Evolutionary conservation across 805 yeast genomes (phyloP).

Genomic region (Candida chilensis): DNA sequence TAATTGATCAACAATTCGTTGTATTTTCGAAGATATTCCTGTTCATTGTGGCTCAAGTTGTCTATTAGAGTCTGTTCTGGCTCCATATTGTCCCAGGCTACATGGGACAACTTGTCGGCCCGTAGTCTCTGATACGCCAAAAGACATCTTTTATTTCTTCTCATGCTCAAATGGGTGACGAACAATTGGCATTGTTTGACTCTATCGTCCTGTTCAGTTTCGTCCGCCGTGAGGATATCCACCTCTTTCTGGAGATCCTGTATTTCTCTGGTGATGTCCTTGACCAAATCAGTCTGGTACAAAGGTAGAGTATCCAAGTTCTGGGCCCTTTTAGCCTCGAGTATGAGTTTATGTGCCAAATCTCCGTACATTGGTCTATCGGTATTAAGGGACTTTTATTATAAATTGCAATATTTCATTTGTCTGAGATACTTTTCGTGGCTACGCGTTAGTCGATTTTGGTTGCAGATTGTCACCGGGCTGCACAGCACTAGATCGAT

Average conservation of each 20-base stretch:
- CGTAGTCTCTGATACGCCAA: constrained; percentile 75
- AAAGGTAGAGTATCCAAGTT: constrained; percentile 57
- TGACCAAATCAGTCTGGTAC: constrained; percentile 65
- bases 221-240: constrained; percentile 30
- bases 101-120: constrained; percentile 53
- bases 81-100: constrained; percentile 66
- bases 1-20: constrained; percentile 63
- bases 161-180: constrained; percentile 67
- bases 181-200: constrained; percentile 55
- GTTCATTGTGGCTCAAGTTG: constrained; percentile 68
- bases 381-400: constrained; percentile 1
- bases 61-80: constrained; percentile 26
- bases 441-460: constrained; percentile 1
- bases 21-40: constrained; percentile 66
- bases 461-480: constrained; percentile 12
- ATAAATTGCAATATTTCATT: constrained; percentile 3
- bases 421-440: constrained; percentile 6
- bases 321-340: constrained; percentile 76
- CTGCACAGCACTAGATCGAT: constrained; percentile 2
- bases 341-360: constrained; percentile 67
- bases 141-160: constrained; percentile 84
- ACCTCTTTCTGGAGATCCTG: constrained; percentile 50
- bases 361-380: constrained; percentile 75
- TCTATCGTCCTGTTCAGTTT: constrained; percentile 25
- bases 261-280: constrained; percentile 64